Base-by-base conservation (phyloP, 75 land plant genomes). In the Adiantum capillusveneris region DNA sequence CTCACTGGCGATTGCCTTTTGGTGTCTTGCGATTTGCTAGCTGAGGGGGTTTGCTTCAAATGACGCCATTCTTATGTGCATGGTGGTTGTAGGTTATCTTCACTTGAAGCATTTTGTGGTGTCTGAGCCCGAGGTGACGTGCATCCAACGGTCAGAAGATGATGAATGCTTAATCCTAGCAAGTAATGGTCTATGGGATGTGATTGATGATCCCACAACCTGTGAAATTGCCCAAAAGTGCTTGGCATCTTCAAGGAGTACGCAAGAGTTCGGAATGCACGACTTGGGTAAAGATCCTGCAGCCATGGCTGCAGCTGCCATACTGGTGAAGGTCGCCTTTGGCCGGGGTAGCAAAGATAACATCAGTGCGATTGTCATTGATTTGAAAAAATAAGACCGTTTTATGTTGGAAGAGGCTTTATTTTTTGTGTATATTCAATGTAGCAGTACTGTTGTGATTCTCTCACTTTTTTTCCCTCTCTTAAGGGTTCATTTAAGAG, bases 141-240 rank as follows among this genome's bases (percentile, higher is more conserved):
- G 76, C 55, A 37, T 73, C 16, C 72, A 74, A 1, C 59, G 91
- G 25, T 61, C 63, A 29, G 81, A 64, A 57, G 88, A 87, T 37
- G 91, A 87, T 49, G 91, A 87, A 37, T 87, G 83, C 70, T 79
- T 87, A 24, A 75, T 87, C 49, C 62, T 87, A 21, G 91, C 91
- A 24, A 87, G 88, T 64, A 88, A 87, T 73, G 91, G 91, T 3
- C 28, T 87, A 26, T 87, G 91, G 91, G 91, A 84, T 56, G 91
- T 84, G 17, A 59, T 87, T 67, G 58, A 78, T 0, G 84, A 87
- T 61, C 79, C 81, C 28, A 81, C 80, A n/a, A 88, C 58, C 0
- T 87, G 91, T 55, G 77, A 78, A 5, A 51, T 74, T 9, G 86
- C 91, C 0, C 69, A 84, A 21, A 69, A 46, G 37, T 59, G 84